Base-by-base conservation (phyloP, 192 early-diverging fungal species). In the Powellomyces hirtus region DNA sequence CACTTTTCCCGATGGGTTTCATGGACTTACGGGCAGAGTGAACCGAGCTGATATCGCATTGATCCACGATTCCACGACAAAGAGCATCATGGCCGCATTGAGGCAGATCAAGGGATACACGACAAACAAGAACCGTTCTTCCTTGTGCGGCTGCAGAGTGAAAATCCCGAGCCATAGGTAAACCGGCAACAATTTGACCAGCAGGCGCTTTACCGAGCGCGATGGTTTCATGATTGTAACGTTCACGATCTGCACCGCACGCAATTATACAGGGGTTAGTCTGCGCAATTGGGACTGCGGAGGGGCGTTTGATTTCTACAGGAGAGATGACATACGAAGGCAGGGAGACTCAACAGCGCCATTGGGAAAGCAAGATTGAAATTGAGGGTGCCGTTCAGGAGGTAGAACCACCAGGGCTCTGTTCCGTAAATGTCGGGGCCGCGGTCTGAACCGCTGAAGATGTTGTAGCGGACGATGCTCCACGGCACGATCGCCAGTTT, bases 41-140 rank as follows among this genome's bases (percentile, higher is more conserved):
- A 44, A 46, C 2, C 22, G 33, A n/a, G 45, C 29, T 29, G 42
- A 27, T 24, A 37, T 18, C n/a, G 16, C 10, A 20, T 38, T 13
- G n/a, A 26, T 33, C 37, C 38, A 38, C 29, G 64, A 49, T 37
- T 72, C 66, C 26, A 50, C 68, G 1, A 63, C 27, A 31, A 11
- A 68, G 36, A 96, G 62, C 2, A 86, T 68, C 8, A 88, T 77
- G 0, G 91, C 87, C 0, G 91, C 93, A 62, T 88, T 90, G 38
- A 93, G 84, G 71, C 89, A 88, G 30, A 98, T 74, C 38, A 92
- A 66, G 38, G 97, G 97, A 70, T 96, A 98, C 0, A 89, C 89
- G 20, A 97, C 89, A 75, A 81, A 95, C 66, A 98, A 65, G 66
- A 98, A 98, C 2, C 97, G 84, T 64, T 98, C 97, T 68, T 98